phyloP scores from a whole-genome alignment of 83 land plant species.

The Thuja plicata region DNA sequence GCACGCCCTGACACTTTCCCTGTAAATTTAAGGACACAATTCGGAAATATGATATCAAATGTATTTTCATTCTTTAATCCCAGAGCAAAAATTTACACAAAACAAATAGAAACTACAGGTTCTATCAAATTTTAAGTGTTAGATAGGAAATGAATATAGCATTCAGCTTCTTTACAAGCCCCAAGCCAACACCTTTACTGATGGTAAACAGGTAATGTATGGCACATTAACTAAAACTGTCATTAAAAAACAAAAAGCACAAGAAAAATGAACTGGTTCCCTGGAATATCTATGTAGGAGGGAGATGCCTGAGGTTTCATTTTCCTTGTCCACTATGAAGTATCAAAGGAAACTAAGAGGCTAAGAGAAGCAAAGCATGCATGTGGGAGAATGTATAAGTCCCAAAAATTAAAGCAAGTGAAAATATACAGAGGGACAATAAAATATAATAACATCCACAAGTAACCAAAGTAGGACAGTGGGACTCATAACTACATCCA shows the following conservation, averaged over 20 bases:
- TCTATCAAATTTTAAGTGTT: not conserved
- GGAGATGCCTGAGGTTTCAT: not conserved
- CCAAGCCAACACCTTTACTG: not conserved
- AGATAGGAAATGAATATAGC: not conserved
- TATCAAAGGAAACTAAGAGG: not conserved
- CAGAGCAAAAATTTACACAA: not conserved
- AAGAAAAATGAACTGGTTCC: not conserved
- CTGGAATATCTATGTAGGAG: not conserved
- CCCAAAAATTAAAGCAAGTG: not conserved
- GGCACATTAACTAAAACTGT: not conserved
- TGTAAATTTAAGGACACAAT: not conserved
- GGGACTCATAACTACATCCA: not conserved
- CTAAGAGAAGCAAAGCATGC: not conserved
- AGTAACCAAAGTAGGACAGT: not conserved
- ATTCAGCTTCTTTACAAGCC: not conserved
- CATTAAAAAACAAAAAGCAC: not conserved
- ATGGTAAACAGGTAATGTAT: not conserved
- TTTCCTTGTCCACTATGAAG: not conserved
- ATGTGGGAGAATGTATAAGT: not conserved
- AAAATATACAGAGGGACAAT: not conserved
- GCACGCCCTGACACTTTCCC: constrained; percentile 7
- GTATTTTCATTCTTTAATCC: not conserved
- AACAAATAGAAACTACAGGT: not conserved
- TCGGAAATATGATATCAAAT: not conserved
- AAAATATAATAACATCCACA: not conserved